Base-by-base conservation (phyloP, 495 filamentous ascomycete species). In the Cenococcum geophilum region DNA sequence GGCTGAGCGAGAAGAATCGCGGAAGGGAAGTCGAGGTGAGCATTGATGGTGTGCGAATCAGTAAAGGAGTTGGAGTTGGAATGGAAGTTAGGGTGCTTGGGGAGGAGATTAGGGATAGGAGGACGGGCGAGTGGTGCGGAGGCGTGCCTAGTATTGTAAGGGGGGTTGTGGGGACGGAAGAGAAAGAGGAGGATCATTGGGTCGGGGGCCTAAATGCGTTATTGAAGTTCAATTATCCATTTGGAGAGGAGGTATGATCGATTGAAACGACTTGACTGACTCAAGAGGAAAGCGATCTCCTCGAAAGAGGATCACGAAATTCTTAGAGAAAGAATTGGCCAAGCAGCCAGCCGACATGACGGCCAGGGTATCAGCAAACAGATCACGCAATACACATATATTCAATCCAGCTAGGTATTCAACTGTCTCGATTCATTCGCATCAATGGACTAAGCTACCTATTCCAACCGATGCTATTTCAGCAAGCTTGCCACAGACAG, bases 151-250 rank as follows among this genome's bases (percentile, higher is more conserved):
- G 84, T 66, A 83, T 89, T 20, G 87, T 87, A 66, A 75, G 1
- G 70, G 73, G 49, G 3, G 75, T 67, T 59, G 74, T 69, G 23
- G 72, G 55, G 27, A 73, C 70, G 43, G 75, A 74, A 21, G 74
- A 71, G 62, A 55, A 16, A 75, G 79, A 64, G 22, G 84, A 86
- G 64, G 93, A 97, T 72, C 89, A 89, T 14, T 98, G 95, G 95
- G 93, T 98, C 16, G 93, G 92, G 0, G 93, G 95, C 6, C 73
- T 98, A 74, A 97, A 97, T 74, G 89, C 89, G 52, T 71, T 97
- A 67, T 76, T 98, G 68, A 98, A 98, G 76, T 98, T 97, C 68
- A 98, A 98, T 72, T 88, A 96, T 76, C 91, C 95, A 2, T 97
- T 98, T 77, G 93, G 93, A 0, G 90, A 95, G 69, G 79, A 86